Evolutionary conservation across 164 flowering plant genomes (phyloP).

Genomic region (Macadamia tetraphylla): DNA sequence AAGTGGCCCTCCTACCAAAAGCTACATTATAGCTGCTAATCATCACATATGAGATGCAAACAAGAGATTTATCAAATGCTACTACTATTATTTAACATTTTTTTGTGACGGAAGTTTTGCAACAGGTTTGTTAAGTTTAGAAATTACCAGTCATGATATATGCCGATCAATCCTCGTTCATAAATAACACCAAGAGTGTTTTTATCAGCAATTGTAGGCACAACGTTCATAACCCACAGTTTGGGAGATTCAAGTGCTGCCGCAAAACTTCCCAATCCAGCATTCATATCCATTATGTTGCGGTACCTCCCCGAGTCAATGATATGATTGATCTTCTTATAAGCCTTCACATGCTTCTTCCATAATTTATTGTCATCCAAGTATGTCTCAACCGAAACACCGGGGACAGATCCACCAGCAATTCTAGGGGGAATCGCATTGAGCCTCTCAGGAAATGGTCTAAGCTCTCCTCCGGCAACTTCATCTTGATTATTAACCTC

Average conservation of each 20-base stretch:
- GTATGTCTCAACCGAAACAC: conserved; percentile 63
- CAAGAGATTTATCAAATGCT: too few species aligned
- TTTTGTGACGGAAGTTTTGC: too few species aligned
- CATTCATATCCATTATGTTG: conserved; percentile 96
- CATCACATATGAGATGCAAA: too few species aligned
- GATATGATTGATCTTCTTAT: conserved; percentile 64
- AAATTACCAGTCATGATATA: conserved; percentile 89
- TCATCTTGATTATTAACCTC: conserved; percentile 42
- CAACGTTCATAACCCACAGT: conserved; percentile 90
- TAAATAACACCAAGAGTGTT: conserved; percentile 69
- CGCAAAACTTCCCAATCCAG: conserved; percentile 89
- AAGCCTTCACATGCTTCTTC: conserved; percentile 80
- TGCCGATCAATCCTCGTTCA: conserved; percentile 87
- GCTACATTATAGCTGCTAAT: too few species aligned
- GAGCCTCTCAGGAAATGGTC: conserved; percentile 72
- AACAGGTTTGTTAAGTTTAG: neutral
- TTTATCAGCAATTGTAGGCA: conserved; percentile 82
- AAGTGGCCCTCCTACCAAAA: too few species aligned
- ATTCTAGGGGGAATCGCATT: conserved; percentile 79
- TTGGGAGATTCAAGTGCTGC: conserved; percentile 73
- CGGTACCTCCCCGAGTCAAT: conserved; percentile 82
- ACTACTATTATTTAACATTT: too few species aligned
- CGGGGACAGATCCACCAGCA: conserved; percentile 68
- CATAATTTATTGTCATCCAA: conserved; percentile 62
- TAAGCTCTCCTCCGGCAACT: conserved; percentile 55